Conservation (phyloP, 1,139 yeast genomes). For the Meyerozyma sp. region DNA sequence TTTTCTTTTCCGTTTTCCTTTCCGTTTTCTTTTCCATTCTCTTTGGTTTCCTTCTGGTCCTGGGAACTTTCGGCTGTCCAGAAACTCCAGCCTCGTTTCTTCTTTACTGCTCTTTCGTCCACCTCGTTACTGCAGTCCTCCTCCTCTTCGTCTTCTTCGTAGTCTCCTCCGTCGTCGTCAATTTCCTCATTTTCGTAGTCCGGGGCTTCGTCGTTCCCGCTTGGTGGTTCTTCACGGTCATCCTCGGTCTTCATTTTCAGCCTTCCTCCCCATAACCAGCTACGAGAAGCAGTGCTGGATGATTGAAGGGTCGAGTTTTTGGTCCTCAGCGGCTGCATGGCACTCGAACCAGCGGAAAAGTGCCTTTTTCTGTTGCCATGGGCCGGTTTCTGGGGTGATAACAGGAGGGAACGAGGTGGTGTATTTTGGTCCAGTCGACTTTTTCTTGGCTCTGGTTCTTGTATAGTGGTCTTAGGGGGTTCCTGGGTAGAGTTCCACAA, state of each 20-base stretch:
- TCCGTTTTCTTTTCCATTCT: not conserved
- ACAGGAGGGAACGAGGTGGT: not conserved
- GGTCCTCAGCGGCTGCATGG: not conserved
- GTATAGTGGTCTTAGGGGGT: not conserved
- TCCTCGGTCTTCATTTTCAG: not conserved
- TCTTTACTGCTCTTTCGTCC: not conserved
- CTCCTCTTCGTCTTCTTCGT: conserved; percentile 2
- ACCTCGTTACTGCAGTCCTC: conserved; percentile 1
- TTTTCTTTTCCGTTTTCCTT: too few relatives aligned
- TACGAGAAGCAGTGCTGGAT: not conserved
- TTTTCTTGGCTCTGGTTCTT: not conserved
- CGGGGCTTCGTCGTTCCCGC: not conserved
- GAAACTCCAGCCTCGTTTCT: conserved; percentile 3
- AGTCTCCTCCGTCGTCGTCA: conserved; percentile 1
- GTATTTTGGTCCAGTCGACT: not conserved
- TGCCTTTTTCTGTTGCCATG: not conserved
- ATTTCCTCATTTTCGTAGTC: not conserved
- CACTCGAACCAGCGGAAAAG: not conserved
- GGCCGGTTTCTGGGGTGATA: not conserved
- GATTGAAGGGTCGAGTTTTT: not conserved
- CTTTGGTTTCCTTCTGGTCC: not conserved
- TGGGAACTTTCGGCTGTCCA: conserved; percentile 3
- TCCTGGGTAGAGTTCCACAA: not conserved
- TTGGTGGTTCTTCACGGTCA: not conserved
- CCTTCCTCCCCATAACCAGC: conserved; percentile 1